A percentile compares a stretch with the other conserved stretches of the same genome.
phyloP scores from a whole-genome alignment of 768 basidiomycete species.

The Pleurotus cornucopiae region DNA sequence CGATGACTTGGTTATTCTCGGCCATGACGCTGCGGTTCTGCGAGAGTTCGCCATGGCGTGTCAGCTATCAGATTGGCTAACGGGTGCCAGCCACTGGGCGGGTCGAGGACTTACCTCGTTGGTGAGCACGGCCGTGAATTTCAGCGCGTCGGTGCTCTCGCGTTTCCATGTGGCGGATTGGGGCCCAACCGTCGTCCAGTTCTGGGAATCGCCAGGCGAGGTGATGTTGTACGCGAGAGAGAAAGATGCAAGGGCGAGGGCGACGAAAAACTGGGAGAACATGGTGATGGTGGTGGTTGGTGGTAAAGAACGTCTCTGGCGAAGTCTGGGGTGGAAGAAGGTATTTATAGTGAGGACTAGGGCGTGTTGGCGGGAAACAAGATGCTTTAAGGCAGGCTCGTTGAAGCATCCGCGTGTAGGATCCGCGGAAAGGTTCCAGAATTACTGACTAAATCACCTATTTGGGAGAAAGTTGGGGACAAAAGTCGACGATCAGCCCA shows the following conservation, averaged over 20 bases:
- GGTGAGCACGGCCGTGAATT: constrained; percentile 66
- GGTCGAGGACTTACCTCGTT: constrained; percentile 44
- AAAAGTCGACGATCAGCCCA: too few species aligned
- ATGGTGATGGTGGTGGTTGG: constrained; percentile 7
- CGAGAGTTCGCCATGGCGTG: background rate
- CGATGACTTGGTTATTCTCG: constrained; percentile 43
- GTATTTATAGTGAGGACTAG: background rate
- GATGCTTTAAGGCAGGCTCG: background rate
- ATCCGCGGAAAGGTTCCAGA: too few species aligned
- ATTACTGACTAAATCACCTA: too few species aligned
- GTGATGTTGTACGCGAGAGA: constrained; percentile 61
- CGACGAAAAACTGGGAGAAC: constrained; percentile 23
- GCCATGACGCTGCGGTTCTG: constrained; percentile 21
- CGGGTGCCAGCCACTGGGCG: background rate
- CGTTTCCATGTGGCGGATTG: constrained; percentile 58
- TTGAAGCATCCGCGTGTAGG: too few species aligned
- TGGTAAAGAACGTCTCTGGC: constrained; percentile 11
- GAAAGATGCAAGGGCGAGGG: constrained; percentile 49
- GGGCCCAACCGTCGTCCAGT: constrained; percentile 56
- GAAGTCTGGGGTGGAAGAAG: constrained; percentile 11
- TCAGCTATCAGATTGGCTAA: background rate
- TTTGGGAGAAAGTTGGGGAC: too few species aligned
- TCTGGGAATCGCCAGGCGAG: constrained; percentile 37
- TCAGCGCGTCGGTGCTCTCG: constrained; percentile 61
- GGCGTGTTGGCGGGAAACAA: constrained; percentile 12